Percentiles rank a stretch among this genome's conserved stretches.
Evolutionary conservation across 2,329 filamentous ascomycete species (phyloP).

Genomic region (Bipolaris bicolor): DNA sequence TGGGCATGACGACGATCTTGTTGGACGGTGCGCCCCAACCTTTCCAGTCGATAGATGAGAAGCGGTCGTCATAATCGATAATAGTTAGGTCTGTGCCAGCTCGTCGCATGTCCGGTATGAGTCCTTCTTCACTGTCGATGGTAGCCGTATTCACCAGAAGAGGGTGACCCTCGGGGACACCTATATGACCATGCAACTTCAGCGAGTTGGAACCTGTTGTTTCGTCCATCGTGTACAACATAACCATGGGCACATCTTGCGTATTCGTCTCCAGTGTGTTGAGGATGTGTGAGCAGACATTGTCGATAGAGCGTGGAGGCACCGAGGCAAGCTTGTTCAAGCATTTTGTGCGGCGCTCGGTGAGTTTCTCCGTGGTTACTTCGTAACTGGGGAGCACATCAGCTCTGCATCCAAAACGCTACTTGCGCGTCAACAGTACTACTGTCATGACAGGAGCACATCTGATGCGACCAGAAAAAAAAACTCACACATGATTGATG

Average conservation of each 20-base stretch:
- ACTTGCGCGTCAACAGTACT: neutral
- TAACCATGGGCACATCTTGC: constrained; percentile 39
- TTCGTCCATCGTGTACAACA: constrained; percentile 37
- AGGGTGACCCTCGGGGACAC: constrained; percentile 35
- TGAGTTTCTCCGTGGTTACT: constrained; percentile 40
- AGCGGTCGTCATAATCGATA: constrained; percentile 41
- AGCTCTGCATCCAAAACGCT: neutral
- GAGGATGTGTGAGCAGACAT: constrained; percentile 37
- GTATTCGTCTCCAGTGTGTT: constrained; percentile 35
- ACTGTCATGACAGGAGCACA: neutral
- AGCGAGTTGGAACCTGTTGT: constrained; percentile 17
- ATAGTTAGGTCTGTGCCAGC: constrained; percentile 28
- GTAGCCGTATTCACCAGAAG: constrained; percentile 31
- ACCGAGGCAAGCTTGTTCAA: constrained; percentile 41
- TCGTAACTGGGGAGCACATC: constrained; percentile 30
- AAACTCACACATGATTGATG: constrained; percentile 17
- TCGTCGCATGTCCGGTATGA: constrained; percentile 38
- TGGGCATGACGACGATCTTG: constrained; percentile 36
- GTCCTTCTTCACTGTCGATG: constrained; percentile 32
- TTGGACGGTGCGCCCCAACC: constrained; percentile 36
- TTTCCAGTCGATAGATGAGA: constrained; percentile 35
- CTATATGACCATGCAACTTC: constrained; percentile 35
- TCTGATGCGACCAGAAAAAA: neutral
- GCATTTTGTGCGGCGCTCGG: constrained; percentile 41
- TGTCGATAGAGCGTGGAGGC: constrained; percentile 27